Conservation (phyloP, 2,329 filamentous ascomycete species). For the Trichoderma cornu-damae region DNA sequence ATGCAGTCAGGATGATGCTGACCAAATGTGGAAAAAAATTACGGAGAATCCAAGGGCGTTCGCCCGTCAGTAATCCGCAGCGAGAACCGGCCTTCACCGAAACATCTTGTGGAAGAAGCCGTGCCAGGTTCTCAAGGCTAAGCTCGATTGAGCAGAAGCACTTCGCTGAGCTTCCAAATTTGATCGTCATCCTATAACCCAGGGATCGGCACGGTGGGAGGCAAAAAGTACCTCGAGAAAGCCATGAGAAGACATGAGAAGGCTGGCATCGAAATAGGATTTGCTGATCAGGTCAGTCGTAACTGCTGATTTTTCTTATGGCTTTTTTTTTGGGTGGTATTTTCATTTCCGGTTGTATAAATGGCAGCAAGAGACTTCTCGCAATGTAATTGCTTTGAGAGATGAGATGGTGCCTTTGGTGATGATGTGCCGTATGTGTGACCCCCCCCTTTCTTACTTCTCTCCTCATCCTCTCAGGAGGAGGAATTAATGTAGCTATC, state of each 20-base stretch:
- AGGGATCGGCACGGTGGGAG: neutral
- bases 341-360: neutral
- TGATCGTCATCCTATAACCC: neutral
- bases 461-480: neutral
- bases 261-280: neutral
- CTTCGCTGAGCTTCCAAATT: neutral
- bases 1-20: neutral
- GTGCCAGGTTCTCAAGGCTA: neutral
- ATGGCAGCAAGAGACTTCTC: neutral
- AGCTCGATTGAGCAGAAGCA: neutral
- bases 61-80: neutral
- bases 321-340: neutral
- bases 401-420: neutral
- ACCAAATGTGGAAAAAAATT: neutral
- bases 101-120: too few relatives aligned
- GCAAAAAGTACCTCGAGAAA: neutral
- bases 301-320: neutral
- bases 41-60: neutral
- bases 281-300: neutral
- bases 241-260: neutral
- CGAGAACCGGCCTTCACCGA: neutral
- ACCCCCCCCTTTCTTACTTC: too few relatives aligned
- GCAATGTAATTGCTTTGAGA: neutral
- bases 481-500: neutral
- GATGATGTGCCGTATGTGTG: neutral